Percentiles rank a stretch among this genome's conserved stretches.
Conservation (phyloP, 2,329 filamentous ascomycete species). For the Monosporascus sp. region DNA sequence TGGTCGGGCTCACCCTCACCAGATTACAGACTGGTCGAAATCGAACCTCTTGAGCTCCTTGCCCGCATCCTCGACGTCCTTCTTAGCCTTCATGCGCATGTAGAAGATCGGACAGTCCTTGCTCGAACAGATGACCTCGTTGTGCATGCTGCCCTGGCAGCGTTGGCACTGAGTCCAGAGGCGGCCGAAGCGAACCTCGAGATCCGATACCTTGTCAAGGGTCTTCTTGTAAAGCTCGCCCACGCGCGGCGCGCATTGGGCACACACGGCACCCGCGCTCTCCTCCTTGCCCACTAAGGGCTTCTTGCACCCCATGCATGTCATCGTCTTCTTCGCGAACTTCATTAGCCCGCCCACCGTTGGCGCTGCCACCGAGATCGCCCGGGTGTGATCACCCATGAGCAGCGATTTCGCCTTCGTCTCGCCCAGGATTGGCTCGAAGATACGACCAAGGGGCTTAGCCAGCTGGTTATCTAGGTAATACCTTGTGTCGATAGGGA, state of each 20-base stretch:
- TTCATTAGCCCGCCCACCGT: conserved; percentile 95
- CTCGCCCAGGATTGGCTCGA: conserved; percentile 94
- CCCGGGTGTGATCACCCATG: conserved; percentile 89
- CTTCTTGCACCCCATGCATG: conserved; percentile 99
- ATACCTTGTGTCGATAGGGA: conserved; percentile 97
- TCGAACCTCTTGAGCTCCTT: conserved; percentile 90
- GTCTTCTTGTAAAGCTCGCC: conserved; percentile 94
- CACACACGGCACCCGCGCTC: conserved; percentile 78
- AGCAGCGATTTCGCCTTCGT: conserved; percentile 82
- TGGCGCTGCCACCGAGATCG: conserved; percentile 86
- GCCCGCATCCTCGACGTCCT: conserved; percentile 92
- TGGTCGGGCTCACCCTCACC: conserved; percentile 28
- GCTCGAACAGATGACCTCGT: conserved; percentile 94
- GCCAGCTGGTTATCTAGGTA: conserved; percentile 98
- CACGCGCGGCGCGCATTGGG: conserved; percentile 75
- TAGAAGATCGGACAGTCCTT: conserved; percentile 99
- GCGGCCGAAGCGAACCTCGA: conserved; percentile 87
- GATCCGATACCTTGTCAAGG: conserved; percentile 78
- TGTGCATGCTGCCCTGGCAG: conserved; percentile 96
- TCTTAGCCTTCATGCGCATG: conserved; percentile 99
- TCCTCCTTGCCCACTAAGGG: conserved; percentile 77
- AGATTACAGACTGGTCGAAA: conserved; percentile 66
- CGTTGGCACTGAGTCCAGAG: conserved; percentile 98
- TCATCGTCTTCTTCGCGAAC: conserved; percentile 95
- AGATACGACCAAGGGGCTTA: conserved; percentile 90